Evolutionary conservation across 2,329 filamentous ascomycete species (phyloP).

Genomic region (Lecanicillium sp.): DNA sequence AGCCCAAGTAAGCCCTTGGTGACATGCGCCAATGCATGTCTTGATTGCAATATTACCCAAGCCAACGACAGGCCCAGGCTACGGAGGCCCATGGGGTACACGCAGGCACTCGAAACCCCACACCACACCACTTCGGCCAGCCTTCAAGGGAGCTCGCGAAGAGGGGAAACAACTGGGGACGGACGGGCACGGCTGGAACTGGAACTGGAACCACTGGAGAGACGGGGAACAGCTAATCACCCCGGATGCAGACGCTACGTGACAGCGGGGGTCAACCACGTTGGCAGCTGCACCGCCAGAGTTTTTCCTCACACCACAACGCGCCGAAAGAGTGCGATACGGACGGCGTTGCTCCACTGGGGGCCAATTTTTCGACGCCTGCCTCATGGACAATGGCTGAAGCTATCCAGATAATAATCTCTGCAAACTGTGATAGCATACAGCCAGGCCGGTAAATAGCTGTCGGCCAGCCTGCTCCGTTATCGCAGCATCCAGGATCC

Average conservation of each 20-base stretch:
- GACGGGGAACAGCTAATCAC: not conserved
- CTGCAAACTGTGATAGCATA: slow-evolving; percentile 1
- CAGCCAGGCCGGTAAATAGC: slow-evolving; percentile 3
- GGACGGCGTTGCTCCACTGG: slow-evolving; percentile 1
- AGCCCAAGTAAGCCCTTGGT: not conserved
- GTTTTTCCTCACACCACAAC: not conserved
- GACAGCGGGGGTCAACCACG: slow-evolving; percentile 12
- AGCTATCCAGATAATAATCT: not conserved
- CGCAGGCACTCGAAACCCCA: not conserved
- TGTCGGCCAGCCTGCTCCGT: not conserved
- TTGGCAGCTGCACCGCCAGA: not conserved
- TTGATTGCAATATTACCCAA: not conserved
- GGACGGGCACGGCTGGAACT: too few species aligned
- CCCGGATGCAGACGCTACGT: slow-evolving; percentile 3
- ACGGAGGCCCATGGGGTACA: not conserved
- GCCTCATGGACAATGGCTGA: not conserved
- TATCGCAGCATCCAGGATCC: not conserved
- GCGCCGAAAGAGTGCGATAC: not conserved
- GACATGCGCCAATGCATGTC: not conserved
- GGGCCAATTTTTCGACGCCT: not conserved
- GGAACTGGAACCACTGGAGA: slow-evolving; percentile 11
- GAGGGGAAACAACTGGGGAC: not conserved
- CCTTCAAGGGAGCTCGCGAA: not conserved
- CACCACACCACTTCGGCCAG: not conserved
- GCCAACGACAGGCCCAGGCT: not conserved